phyloP scores from a whole-genome alignment of 192 early-diverging fungal genomes.

The Entophlyctis helioformis region DNA sequence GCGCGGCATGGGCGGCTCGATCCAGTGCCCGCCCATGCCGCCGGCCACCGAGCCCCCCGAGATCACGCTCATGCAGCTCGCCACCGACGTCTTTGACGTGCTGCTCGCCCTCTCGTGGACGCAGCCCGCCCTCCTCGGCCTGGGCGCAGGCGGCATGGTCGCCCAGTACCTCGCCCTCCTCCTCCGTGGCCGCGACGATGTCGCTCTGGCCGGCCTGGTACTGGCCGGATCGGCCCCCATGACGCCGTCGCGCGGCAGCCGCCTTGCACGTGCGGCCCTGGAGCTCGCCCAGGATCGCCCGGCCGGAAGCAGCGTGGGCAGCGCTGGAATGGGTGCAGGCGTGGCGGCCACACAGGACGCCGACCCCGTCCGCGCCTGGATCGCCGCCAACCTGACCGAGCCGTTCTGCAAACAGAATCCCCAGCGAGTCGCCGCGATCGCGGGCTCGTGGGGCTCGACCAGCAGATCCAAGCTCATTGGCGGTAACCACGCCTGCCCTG shows the following conservation, averaged over 20 bases:
- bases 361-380: too few relatives aligned
- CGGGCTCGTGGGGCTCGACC: not conserved
- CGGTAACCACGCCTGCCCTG: not conserved
- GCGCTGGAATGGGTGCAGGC: not conserved
- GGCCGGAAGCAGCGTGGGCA: not conserved
- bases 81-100: slow-evolving; percentile 19
- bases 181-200: slow-evolving; percentile 9
- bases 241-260: not conserved
- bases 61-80: slow-evolving; percentile 19
- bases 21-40: not conserved
- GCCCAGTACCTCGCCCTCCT: slow-evolving; percentile 9
- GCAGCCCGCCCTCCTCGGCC: slow-evolving; percentile 20
- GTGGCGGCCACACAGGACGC: too few relatives aligned
- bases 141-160: slow-evolving; percentile 17
- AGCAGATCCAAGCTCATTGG: not conserved
- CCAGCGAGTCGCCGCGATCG: not conserved
- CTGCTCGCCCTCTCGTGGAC: slow-evolving; percentile 15
- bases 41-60: not conserved
- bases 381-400: too few relatives aligned
- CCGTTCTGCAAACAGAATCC: too few relatives aligned
- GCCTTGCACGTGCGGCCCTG: not conserved
- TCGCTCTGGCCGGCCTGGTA: not conserved
- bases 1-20: slow-evolving; percentile 21
- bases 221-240: not conserved
- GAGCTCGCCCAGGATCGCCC: not conserved